Conservation (phyloP, 78 protist species). For the Dictyostelium brefeldianum region DNA sequence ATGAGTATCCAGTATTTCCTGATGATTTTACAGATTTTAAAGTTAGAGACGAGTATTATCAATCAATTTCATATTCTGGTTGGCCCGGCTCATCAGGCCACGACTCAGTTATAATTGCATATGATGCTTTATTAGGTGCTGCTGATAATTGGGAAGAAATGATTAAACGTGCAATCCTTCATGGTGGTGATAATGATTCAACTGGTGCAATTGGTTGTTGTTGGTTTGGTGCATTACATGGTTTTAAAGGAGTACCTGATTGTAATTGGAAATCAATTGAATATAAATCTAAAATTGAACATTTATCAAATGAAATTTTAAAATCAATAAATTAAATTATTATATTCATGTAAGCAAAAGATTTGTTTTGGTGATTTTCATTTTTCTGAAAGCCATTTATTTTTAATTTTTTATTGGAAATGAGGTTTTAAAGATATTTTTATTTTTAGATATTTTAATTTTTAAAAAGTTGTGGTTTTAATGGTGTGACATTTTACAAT, state of each 20-base stretch:
- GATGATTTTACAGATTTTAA: constrained; percentile 3
- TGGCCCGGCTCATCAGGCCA: constrained; percentile 85
- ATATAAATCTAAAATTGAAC: not conserved
- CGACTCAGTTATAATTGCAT: constrained; percentile 77
- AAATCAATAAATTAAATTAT: not conserved
- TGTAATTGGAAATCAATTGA: constrained; percentile 25
- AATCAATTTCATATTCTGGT: constrained; percentile 36
- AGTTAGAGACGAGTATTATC: constrained; percentile 64
- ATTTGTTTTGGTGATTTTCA: no score
- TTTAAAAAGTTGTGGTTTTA: no score
- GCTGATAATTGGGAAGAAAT: constrained; percentile 41
- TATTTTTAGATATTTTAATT: no score
- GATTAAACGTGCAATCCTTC: constrained; percentile 70
- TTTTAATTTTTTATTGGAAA: no score
- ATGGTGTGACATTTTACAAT: no score
- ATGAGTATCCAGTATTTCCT: constrained; percentile 73
- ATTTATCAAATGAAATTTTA: not conserved
- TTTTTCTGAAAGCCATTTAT: no score
- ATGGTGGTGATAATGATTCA: constrained; percentile 86
- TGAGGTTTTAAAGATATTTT: no score
- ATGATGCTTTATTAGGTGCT: constrained; percentile 81
- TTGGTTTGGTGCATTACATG: constrained; percentile 87
- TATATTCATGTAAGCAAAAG: no score
- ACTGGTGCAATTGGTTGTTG: constrained; percentile 84
- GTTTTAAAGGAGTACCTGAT: constrained; percentile 60